Conservation (phyloP, 2,329 filamentous ascomycete species). For the Bimuria novae-zelandiae region DNA sequence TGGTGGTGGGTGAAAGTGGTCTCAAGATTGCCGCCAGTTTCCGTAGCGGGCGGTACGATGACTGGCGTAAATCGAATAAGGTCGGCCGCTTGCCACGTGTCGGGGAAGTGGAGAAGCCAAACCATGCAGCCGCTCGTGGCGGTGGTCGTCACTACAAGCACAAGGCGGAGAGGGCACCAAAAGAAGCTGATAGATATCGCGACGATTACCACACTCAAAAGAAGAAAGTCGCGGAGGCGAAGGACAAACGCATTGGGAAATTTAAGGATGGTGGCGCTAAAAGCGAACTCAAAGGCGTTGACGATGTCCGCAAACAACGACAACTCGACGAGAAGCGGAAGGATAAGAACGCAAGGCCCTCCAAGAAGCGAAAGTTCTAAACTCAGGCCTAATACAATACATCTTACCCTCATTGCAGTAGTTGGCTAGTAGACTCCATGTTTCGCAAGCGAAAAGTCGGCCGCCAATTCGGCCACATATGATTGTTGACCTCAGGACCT, state of each 20-base stretch:
- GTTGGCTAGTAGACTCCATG: neutral
- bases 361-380: conserved; percentile 61
- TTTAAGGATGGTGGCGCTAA: conserved; percentile 74
- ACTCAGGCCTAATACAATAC: conserved; percentile 19
- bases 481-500: neutral
- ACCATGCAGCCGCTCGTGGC: conserved; percentile 30
- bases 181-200: conserved; percentile 88
- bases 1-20: conserved; percentile 87
- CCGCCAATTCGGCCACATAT: neutral
- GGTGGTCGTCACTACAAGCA: conserved; percentile 73
- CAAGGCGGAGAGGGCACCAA: conserved; percentile 84
- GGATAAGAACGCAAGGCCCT: conserved; percentile 87
- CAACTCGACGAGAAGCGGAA: conserved; percentile 74
- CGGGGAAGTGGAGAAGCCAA: conserved; percentile 72
- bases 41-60: conserved; percentile 90
- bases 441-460: neutral
- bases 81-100: conserved; percentile 77
- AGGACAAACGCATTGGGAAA: conserved; percentile 78
- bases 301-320: conserved; percentile 84
- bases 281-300: conserved; percentile 78
- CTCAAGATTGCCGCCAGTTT: conserved; percentile 96
- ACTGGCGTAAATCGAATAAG: conserved; percentile 86
- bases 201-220: conserved; percentile 90
- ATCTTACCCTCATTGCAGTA: neutral
- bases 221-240: conserved; percentile 85